Evolutionary conservation across 768 basidiomycete species (phyloP).

Genomic region (Kwoniella europaea): DNA sequence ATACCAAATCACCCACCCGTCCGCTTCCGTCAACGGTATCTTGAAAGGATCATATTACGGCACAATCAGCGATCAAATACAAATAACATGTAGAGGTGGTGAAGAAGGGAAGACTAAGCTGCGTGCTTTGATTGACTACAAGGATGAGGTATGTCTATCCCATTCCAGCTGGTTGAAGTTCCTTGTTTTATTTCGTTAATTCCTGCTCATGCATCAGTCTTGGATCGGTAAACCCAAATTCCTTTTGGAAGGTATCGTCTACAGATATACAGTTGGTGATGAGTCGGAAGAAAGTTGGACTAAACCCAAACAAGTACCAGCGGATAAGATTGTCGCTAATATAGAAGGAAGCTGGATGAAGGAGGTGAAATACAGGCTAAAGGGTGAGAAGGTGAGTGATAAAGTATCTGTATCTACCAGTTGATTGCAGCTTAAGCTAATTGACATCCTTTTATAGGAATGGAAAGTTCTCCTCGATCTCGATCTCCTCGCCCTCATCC

Average conservation of each 20-base stretch:
- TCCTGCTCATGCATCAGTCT: slow-evolving; percentile 62
- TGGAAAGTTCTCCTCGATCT: slow-evolving; percentile 77
- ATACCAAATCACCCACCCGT: slow-evolving; percentile 88
- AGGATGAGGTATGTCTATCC: slow-evolving; percentile 77
- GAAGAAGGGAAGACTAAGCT: slow-evolving; percentile 65
- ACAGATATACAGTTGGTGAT: slow-evolving; percentile 73
- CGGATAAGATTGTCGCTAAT: slow-evolving; percentile 72
- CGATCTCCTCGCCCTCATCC: slow-evolving; percentile 70
- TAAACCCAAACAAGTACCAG: slow-evolving; percentile 83
- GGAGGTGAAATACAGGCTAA: slow-evolving; percentile 73
- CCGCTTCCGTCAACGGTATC: slow-evolving; percentile 88
- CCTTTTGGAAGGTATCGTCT: slow-evolving; percentile 84
- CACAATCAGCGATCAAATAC: slow-evolving; percentile 61
- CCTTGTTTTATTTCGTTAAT: too few species aligned
- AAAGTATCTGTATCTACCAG: neutral
- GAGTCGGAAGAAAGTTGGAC: slow-evolving; percentile 57
- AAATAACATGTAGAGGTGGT: slow-evolving; percentile 76
- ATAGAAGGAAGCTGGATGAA: slow-evolving; percentile 90
- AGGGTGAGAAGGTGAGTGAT: slow-evolving; percentile 59
- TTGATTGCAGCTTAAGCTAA: neutral
- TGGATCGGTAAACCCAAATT: slow-evolving; percentile 90
- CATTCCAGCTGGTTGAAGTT: too few species aligned
- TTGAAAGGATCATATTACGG: slow-evolving; percentile 89
- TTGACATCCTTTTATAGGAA: slow-evolving; percentile 58
- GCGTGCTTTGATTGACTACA: slow-evolving; percentile 87